Evolutionary conservation across 495 filamentous ascomycete species (phyloP).

Genomic region (Penicillium canariense): DNA sequence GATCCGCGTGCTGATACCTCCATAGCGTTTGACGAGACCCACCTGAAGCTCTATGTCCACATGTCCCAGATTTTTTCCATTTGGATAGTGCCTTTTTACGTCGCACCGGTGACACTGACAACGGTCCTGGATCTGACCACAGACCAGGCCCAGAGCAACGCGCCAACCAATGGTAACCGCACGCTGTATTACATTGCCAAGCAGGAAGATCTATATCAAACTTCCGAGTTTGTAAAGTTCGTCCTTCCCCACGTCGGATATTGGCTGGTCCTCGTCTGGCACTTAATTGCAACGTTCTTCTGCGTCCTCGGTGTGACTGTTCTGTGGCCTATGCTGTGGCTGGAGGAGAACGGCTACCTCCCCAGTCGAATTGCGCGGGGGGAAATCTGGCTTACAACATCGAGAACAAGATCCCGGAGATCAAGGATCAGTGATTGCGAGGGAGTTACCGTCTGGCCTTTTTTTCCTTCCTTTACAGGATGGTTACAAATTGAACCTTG

Average conservation of each 20-base stretch:
- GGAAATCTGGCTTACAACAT: conserved; percentile 32
- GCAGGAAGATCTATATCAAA: conserved; percentile 83
- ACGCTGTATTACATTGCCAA: conserved; percentile 63
- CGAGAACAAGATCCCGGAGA: conserved; percentile 25
- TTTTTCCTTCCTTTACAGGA: too few relatives aligned
- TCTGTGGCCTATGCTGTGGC: conserved; percentile 53
- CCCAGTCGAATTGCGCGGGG: conserved; percentile 20
- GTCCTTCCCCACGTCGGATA: conserved; percentile 38
- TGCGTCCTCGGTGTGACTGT: conserved; percentile 57
- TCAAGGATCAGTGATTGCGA: conserved; percentile 20
- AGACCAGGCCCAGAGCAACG: conserved; percentile 18
- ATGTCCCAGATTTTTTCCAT: conserved; percentile 72
- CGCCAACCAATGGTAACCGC: conserved; percentile 23
- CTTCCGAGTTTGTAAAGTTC: conserved; percentile 75
- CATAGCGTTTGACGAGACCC: conserved; percentile 64
- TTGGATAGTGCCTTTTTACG: conserved; percentile 73
- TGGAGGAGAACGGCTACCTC: conserved; percentile 40
- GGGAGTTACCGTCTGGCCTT: neutral
- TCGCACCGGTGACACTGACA: conserved; percentile 64
- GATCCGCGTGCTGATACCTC: neutral
- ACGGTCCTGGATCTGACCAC: conserved; percentile 63
- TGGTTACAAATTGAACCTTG: too few relatives aligned
- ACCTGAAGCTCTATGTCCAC: conserved; percentile 64
- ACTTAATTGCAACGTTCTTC: conserved; percentile 58
- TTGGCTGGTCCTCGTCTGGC: conserved; percentile 54